Evolutionary conservation across 495 filamentous ascomycete species (phyloP).

Genomic region (Daldinia caldariorum): DNA sequence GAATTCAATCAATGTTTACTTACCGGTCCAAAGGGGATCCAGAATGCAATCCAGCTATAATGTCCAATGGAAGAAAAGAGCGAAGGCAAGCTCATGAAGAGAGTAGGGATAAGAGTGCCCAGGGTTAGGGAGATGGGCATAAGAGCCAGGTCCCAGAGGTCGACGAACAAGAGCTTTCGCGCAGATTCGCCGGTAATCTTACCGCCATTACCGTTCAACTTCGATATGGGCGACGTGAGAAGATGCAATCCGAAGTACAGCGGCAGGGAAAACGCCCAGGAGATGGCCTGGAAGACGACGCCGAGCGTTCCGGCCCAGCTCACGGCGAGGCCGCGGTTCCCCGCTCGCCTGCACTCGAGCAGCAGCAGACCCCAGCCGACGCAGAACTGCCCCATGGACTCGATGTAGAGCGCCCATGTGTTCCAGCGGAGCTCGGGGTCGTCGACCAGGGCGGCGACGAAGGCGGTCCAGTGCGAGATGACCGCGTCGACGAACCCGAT

Average conservation of each 20-base stretch:
- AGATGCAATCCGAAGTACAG: conserved; percentile 64
- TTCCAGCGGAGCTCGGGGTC: conserved; percentile 54
- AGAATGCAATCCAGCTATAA: conserved; percentile 66
- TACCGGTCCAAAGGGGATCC: conserved; percentile 67
- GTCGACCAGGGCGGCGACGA: conserved; percentile 67
- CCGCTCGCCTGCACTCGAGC: conserved; percentile 65
- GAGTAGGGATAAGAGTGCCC: conserved; percentile 61
- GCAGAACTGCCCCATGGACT: conserved; percentile 64
- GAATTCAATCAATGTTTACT: not conserved
- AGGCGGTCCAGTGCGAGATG: conserved; percentile 56
- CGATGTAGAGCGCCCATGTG: conserved; percentile 58
- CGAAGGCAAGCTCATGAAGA: conserved; percentile 62
- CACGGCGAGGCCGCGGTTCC: conserved; percentile 62
- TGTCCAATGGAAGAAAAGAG: conserved; percentile 60
- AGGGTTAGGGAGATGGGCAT: conserved; percentile 61
- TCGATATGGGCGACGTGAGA: conserved; percentile 61
- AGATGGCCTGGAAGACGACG: conserved; percentile 61
- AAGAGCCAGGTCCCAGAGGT: conserved; percentile 56
- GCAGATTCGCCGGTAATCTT: conserved; percentile 50
- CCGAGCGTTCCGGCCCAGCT: conserved; percentile 65
- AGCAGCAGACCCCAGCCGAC: conserved; percentile 65
- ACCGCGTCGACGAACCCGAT: conserved; percentile 57
- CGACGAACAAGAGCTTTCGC: conserved; percentile 57
- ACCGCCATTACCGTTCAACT: conserved; percentile 32
- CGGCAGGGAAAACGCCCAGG: conserved; percentile 65